A percentile compares a stretch with the other conserved stretches of the same genome.
phyloP scores from a whole-genome alignment of 208 protist species.

The Balamuthia mandrillaris region DNA sequence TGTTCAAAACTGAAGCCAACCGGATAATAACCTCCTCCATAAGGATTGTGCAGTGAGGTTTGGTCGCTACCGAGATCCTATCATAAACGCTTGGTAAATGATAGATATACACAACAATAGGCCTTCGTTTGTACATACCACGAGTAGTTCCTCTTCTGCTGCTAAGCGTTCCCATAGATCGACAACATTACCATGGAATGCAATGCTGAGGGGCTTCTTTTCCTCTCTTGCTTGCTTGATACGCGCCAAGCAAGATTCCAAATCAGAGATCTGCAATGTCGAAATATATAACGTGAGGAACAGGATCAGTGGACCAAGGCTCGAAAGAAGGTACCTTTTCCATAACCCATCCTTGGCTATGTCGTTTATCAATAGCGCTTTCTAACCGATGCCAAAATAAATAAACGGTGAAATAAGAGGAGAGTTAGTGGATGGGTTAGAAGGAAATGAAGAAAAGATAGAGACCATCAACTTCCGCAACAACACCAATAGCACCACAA shows the following conservation, averaged over 20 bases:
- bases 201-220: conserved; percentile 72
- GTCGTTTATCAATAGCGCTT: conserved; percentile 74
- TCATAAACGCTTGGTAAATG: not conserved
- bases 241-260: conserved; percentile 27
- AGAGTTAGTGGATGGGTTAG: not conserved
- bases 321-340: conserved; percentile 56
- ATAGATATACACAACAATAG: not conserved
- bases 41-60: conserved; percentile 85
- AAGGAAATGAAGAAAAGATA: not conserved
- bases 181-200: conserved; percentile 80
- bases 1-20: conserved; percentile 78
- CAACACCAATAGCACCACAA: conserved; percentile 71
- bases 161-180: conserved; percentile 77
- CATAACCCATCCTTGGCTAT: conserved; percentile 78
- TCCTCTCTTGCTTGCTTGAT: conserved; percentile 62
- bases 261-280: too few species aligned
- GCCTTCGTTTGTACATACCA: not conserved
- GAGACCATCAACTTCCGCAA: conserved; percentile 73
- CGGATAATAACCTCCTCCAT: conserved; percentile 83
- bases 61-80: conserved; percentile 83
- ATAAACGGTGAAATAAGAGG: too few species aligned
- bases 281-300: too few species aligned
- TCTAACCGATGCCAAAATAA: too few species aligned
- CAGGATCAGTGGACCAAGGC: too few species aligned
- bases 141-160: not conserved